Evolutionary conservation across 2,329 filamentous ascomycete genomes (phyloP).

Genomic region (Epichloe coenophiala): DNA sequence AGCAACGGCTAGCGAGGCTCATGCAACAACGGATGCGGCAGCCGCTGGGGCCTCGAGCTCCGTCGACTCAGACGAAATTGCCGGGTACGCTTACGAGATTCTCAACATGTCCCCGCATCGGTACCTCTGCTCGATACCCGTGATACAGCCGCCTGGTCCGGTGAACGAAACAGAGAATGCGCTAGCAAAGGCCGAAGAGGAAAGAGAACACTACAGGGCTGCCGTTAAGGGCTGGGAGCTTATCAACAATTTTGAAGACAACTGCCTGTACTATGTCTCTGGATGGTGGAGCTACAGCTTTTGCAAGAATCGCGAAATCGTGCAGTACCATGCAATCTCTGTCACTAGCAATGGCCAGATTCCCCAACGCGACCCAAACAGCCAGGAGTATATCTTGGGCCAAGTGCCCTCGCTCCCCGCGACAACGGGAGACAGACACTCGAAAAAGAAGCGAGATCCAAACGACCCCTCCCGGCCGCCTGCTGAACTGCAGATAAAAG

Average conservation of each 20-base stretch:
- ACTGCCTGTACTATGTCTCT: slow-evolving; percentile 68
- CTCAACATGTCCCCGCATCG: slow-evolving; percentile 56
- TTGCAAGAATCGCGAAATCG: slow-evolving; percentile 76
- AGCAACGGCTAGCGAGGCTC: slow-evolving; percentile 21
- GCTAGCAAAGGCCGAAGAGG: slow-evolving; percentile 58
- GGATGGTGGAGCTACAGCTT: slow-evolving; percentile 97
- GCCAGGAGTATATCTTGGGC: slow-evolving; percentile 66
- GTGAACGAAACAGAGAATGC: slow-evolving; percentile 55
- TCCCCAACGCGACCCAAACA: slow-evolving; percentile 63
- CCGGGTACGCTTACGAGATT: slow-evolving; percentile 45
- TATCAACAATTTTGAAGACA: slow-evolving; percentile 62
- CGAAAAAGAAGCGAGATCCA: slow-evolving; percentile 10
- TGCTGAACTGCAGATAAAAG: slow-evolving; percentile 65
- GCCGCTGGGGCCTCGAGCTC: slow-evolving; percentile 9
- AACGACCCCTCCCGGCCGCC: slow-evolving; percentile 19
- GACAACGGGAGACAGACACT: slow-evolving; percentile 8
- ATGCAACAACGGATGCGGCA: neutral
- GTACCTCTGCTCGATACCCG: slow-evolving; percentile 77
- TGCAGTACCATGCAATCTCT: slow-evolving; percentile 78
- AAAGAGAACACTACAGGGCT: slow-evolving; percentile 66
- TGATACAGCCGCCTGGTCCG: slow-evolving; percentile 42
- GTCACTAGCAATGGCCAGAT: slow-evolving; percentile 53
- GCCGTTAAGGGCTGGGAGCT: slow-evolving; percentile 69
- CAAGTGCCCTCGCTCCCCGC: slow-evolving; percentile 25
- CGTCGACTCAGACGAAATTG: slow-evolving; percentile 19